These are phyloP conservation scores for Diatrype stigma DNA, from an alignment of 2,329 filamentous ascomycete species.

Conservation along the genomic window DNA sequence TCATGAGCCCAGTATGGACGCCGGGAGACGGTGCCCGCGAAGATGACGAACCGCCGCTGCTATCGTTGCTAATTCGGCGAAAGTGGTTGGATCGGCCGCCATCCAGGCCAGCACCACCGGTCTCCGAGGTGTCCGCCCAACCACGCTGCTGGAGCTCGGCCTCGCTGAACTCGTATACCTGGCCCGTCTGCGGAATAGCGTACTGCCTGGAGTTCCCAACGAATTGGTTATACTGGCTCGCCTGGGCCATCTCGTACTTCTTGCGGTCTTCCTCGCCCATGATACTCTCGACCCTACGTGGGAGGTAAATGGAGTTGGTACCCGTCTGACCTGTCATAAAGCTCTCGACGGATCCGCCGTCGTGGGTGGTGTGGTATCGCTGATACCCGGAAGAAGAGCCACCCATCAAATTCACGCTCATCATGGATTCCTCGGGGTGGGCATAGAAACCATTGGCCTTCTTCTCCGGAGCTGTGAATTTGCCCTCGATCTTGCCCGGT, in stretches of 20 bases:
- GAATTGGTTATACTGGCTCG: slow-evolving; percentile 40
- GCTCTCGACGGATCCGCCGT: slow-evolving; percentile 43
- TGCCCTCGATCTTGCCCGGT: slow-evolving; percentile 69
- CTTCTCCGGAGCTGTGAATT: slow-evolving; percentile 69
- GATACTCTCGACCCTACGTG: slow-evolving; percentile 67
- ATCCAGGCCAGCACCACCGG: slow-evolving; percentile 1
- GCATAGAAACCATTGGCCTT: slow-evolving; percentile 66
- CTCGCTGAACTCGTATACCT: slow-evolving; percentile 48
- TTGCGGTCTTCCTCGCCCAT: slow-evolving; percentile 74
- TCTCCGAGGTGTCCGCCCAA: slow-evolving; percentile 25
- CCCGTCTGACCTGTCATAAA: slow-evolving; percentile 53
- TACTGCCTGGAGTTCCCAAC: slow-evolving; percentile 27
- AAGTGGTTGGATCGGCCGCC: slow-evolving; percentile 13
- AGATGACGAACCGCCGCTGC: slow-evolving; percentile 9
- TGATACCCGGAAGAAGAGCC: slow-evolving; percentile 7
- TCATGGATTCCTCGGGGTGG: slow-evolving; percentile 64
- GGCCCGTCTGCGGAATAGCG: slow-evolving; percentile 35
- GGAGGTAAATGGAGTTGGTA: slow-evolving; percentile 59
- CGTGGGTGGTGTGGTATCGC: slow-evolving; percentile 6
- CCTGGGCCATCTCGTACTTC: slow-evolving; percentile 68
- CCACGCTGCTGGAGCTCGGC: slow-evolving; percentile 36
- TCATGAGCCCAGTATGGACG: slow-evolving; percentile 8
- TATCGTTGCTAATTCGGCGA: slow-evolving; percentile 18
- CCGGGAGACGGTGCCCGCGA: slow-evolving; percentile 12
- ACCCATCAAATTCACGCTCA: slow-evolving; percentile 44